Base-by-base conservation (phyloP, 1,284 basidiomycete genomes). In the Rhodotorula mucilaginosa region DNA sequence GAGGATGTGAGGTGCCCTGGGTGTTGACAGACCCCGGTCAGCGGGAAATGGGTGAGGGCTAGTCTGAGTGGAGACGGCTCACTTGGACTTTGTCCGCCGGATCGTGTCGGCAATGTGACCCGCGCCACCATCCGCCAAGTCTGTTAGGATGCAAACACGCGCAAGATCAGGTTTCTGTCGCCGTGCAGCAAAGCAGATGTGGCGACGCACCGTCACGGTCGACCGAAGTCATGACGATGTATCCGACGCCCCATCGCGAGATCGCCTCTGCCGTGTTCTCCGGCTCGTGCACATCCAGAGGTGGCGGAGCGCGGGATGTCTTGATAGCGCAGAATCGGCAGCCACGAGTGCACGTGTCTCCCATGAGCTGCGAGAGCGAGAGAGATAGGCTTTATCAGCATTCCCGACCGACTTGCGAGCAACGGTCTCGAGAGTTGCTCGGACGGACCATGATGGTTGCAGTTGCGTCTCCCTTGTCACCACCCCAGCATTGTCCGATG, bases 401-500 rank as follows among this genome's bases (percentile, higher is more conserved):
- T 1, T 8, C 44, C 19, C 2, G n/a, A 34, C 19, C 2, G n/a
- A 34, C 34, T 21, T 26, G 15, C n/a, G 12, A 46, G 16, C 16
- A 48, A 12, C 16, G 18, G 31, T 15, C 7, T 7, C n/a, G 5
- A 2, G 46, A 12, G 7, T 5, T 12, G 26, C n/a, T 23, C 19
- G 1, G 26, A 46, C 86, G 68, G 74, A 92, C 95, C 97, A 99
- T 99, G 82, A 99, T 99, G 0, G 94, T 97, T n/a, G 94, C 94
- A 12, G 97, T 99, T 19, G 97, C 97, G 64, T 88, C 87, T 66
- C 88, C 88, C 79, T 90, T 89, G 58, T 80, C 80, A 2, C 95
- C 95, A 63, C 97, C 95, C 97, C 97, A 99, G 81, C 97, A 99
- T 79, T 99, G 96, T 46, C 96, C 97, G 69, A 99, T 98, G 80